Evolutionary conservation across 176 grass and related monocot genomes (phyloP).

Genomic region (Tillandsia leiboldiana): DNA sequence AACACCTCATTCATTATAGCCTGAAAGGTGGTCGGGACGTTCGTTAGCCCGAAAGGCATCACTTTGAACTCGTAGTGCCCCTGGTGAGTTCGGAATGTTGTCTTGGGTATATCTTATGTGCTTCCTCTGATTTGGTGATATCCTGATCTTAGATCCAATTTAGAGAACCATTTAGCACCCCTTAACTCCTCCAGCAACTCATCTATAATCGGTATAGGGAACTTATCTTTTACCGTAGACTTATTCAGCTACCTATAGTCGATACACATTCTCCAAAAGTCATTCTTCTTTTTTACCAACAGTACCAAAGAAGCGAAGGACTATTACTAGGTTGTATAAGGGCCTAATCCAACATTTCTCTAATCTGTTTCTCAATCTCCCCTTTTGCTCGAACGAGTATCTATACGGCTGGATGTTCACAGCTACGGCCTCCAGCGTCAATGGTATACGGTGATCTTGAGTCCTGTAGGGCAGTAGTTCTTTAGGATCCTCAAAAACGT

Average conservation of each 20-base stretch:
- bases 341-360: too few species aligned
- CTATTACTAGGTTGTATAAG: neutral
- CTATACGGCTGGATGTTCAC: too few species aligned
- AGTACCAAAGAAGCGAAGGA: neutral
- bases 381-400: too few species aligned
- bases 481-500: too few species aligned
- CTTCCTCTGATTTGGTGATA: constrained; percentile 2
- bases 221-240: neutral
- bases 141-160: neutral
- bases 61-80: neutral
- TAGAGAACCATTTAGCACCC: neutral
- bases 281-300: constrained; percentile 6
- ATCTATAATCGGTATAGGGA: neutral
- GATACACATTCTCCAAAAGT: constrained; percentile 5
- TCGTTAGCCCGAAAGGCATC: neutral
- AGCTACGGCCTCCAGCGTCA: too few species aligned
- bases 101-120: neutral
- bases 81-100: neutral
- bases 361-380: too few species aligned
- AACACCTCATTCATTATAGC: neutral
- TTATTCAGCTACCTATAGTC: constrained; percentile 1
- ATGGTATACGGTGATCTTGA: too few species aligned
- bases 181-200: neutral
- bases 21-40: neutral
- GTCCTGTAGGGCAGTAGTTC: too few species aligned